phyloP scores from a whole-genome alignment of 805 yeast genomes.

The Komagataella pastoris region DNA sequence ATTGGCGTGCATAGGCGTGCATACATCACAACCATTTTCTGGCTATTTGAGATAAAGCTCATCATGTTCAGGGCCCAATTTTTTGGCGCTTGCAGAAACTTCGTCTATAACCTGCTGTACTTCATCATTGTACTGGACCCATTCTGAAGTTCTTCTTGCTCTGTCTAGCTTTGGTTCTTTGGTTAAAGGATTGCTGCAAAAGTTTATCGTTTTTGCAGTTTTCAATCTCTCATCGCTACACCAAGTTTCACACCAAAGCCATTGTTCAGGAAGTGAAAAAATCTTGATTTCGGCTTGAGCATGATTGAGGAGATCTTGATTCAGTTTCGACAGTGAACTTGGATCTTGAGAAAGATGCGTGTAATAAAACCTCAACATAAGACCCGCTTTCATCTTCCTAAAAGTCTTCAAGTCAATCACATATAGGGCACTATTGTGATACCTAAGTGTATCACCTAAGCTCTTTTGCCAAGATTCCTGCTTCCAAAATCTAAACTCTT shows the following conservation, averaged over 20 bases:
- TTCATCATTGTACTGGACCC: slow-evolving; percentile 53
- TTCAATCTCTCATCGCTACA: slow-evolving; percentile 50
- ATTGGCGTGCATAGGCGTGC: too few species aligned
- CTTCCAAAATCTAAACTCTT: slow-evolving; percentile 85
- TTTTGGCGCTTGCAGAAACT: neutral
- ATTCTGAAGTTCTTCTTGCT: slow-evolving; percentile 69
- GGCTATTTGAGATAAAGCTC: neutral
- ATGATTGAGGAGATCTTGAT: too few species aligned
- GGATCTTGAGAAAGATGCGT: too few species aligned
- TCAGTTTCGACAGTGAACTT: too few species aligned
- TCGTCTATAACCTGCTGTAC: slow-evolving; percentile 13
- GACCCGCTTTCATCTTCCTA: too few species aligned
- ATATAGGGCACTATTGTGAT: slow-evolving; percentile 77
- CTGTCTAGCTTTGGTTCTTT: slow-evolving; percentile 67
- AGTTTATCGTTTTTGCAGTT: slow-evolving; percentile 66
- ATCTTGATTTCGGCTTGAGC: too few species aligned
- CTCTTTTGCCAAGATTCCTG: slow-evolving; percentile 76
- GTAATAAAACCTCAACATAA: too few species aligned
- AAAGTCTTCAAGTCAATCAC: slow-evolving; percentile 65
- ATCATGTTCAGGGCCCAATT: neutral
- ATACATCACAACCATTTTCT: too few species aligned
- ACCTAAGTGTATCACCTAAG: slow-evolving; percentile 42
- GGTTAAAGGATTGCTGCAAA: slow-evolving; percentile 75
- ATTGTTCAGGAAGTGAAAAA: slow-evolving; percentile 62
- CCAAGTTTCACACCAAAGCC: slow-evolving; percentile 96